phyloP scores from a whole-genome alignment of 2,329 filamentous ascomycete species.

The Metarhizium album region DNA sequence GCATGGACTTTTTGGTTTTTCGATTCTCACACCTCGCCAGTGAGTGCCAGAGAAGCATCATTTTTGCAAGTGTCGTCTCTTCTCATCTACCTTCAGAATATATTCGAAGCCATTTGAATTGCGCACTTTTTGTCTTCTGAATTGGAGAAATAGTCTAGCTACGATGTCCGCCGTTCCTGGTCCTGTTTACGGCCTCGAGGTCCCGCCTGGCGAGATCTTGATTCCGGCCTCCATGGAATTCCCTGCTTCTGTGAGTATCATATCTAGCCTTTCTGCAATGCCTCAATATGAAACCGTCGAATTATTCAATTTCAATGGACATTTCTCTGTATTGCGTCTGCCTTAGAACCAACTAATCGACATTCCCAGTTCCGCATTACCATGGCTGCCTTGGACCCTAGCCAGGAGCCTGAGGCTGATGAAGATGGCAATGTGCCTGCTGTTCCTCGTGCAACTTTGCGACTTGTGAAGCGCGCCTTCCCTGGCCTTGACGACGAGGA shows the following conservation, averaged over 20 bases:
- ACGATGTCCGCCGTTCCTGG: conserved; percentile 53
- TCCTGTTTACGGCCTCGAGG: conserved; percentile 84
- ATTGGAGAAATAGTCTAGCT: conserved; percentile 4
- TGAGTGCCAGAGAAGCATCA: conserved; percentile 4
- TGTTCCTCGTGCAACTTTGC: conserved; percentile 73
- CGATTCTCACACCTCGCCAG: background rate
- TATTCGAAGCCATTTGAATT: background rate
- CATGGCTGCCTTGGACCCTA: conserved; percentile 96
- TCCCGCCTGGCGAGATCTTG: conserved; percentile 74
- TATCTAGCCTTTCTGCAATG: background rate
- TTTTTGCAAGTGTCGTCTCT: background rate
- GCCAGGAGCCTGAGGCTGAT: conserved; percentile 58
- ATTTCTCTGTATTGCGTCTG: background rate
- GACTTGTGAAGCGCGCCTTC: conserved; percentile 69
- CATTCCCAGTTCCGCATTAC: conserved; percentile 79
- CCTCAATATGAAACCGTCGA: background rate
- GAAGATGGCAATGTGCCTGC: conserved; percentile 49
- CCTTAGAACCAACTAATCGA: background rate
- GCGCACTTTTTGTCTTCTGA: background rate
- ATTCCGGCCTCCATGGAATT: conserved; percentile 70
- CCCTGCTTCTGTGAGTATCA: conserved; percentile 65
- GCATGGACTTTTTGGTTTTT: background rate
- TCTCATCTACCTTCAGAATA: background rate
- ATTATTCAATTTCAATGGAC: background rate
- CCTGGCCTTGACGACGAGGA: conserved; percentile 39